Conservation (phyloP, 495 filamentous ascomycete species). For the Aspergillus cavernicola region DNA sequence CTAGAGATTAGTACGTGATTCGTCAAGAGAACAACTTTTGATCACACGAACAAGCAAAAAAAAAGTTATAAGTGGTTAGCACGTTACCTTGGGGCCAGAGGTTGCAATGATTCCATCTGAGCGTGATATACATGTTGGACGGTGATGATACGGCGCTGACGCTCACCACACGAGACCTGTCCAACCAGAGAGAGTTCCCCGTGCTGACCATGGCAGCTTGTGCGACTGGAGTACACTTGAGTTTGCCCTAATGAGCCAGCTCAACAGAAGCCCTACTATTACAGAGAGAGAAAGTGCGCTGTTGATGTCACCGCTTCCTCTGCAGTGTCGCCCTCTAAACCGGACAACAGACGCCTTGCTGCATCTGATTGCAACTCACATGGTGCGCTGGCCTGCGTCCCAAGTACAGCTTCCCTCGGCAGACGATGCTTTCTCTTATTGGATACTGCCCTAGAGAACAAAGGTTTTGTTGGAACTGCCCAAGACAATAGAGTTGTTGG, state of each 20-base stretch:
- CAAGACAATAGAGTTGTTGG: slow-evolving; percentile 9
- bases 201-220: slow-evolving; percentile 17
- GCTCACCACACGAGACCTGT: slow-evolving; percentile 21
- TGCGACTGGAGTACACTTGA: slow-evolving; percentile 3
- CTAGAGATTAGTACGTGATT: slow-evolving; percentile 12
- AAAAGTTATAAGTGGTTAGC: slow-evolving; percentile 9
- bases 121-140: slow-evolving; percentile 11
- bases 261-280: slow-evolving; percentile 4
- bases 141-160: slow-evolving; percentile 8
- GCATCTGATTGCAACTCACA: slow-evolving; percentile 24
- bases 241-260: slow-evolving; percentile 6
- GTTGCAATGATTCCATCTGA: slow-evolving; percentile 14
- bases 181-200: slow-evolving; percentile 12
- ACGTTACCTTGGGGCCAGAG: slow-evolving; percentile 13
- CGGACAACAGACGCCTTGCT: slow-evolving; percentile 13
- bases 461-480: slow-evolving; percentile 4
- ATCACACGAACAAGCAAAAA: slow-evolving; percentile 21
- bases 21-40: slow-evolving; percentile 1
- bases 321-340: slow-evolving; percentile 13
- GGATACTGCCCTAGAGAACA: slow-evolving; percentile 19
- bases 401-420: slow-evolving; percentile 12
- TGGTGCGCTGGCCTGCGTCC: slow-evolving; percentile 27
- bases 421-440: slow-evolving; percentile 7
- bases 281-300: too few species aligned
- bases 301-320: slow-evolving; percentile 20